These are phyloP conservation scores for Verticillium nubilum DNA, from an alignment of 2,329 filamentous ascomycete genomes.

Conservation along the genomic window DNA sequence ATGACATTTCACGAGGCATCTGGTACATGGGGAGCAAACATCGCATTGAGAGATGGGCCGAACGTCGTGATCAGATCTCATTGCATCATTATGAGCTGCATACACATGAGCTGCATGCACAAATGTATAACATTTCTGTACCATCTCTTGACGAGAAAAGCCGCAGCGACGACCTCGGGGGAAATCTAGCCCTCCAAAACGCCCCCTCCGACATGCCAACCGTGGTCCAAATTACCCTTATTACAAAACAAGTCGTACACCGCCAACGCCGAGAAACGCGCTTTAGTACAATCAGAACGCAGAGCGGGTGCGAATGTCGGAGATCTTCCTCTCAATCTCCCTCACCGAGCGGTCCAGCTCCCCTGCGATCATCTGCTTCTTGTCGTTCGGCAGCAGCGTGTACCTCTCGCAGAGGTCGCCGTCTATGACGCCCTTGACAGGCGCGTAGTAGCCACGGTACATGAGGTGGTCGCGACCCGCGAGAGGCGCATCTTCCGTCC, in stretches of 20 bases:
- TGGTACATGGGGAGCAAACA: not conserved
- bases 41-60: not conserved
- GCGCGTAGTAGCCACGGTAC: conserved; percentile 92
- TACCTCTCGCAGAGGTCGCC: conserved; percentile 95
- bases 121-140: not conserved
- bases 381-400: conserved; percentile 74
- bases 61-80: not conserved
- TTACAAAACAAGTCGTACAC: not conserved
- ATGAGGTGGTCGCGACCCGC: conserved; percentile 93
- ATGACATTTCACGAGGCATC: too few species aligned
- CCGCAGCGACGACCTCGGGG: not conserved
- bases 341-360: conserved; percentile 86
- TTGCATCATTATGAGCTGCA: not conserved
- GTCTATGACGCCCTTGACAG: conserved; percentile 94
- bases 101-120: too few species aligned
- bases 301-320: conserved; percentile 55
- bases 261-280: not conserved
- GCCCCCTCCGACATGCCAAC: not conserved
- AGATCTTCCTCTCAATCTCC: conserved; percentile 95
- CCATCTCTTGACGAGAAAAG: not conserved
- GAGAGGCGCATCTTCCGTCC: conserved; percentile 79
- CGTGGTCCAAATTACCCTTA: not conserved
- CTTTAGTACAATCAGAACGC: conserved; percentile 39
- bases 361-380: conserved; percentile 90
- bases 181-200: not conserved